These are phyloP conservation scores for Xanthoconium purpureum DNA, from an alignment of 768 basidiomycete genomes.

Conservation along the genomic window DNA sequence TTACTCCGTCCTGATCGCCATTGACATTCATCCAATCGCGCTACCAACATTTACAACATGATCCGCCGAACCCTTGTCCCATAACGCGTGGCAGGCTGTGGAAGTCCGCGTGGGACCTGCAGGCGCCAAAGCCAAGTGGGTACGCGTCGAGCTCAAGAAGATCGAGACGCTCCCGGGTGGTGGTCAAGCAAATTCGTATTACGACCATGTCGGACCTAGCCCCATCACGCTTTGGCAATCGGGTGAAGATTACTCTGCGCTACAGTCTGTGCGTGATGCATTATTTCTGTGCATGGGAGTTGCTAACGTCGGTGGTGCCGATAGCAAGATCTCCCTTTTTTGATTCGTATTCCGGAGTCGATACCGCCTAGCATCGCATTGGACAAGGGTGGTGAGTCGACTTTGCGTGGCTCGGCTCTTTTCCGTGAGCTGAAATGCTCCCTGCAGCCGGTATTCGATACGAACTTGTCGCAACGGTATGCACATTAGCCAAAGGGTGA, in stretches of 20 bases:
- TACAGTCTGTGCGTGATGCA: slow-evolving; percentile 55
- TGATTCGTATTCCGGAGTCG: slow-evolving; percentile 88
- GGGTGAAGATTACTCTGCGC: slow-evolving; percentile 64
- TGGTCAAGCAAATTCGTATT: slow-evolving; percentile 65
- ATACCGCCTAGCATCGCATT: slow-evolving; percentile 84
- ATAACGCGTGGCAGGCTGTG: slow-evolving; percentile 54
- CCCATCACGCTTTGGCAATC: slow-evolving; percentile 84
- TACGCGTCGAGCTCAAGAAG: slow-evolving; percentile 87
- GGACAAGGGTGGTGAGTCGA: slow-evolving; percentile 61
- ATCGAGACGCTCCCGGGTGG: slow-evolving; percentile 80
- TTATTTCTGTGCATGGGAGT: not conserved
- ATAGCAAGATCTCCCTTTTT: slow-evolving; percentile 86
- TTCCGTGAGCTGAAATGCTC: not conserved
- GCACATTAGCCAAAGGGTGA: slow-evolving; percentile 82
- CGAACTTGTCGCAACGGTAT: slow-evolving; percentile 85
- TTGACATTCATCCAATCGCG: not conserved
- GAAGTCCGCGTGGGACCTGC: slow-evolving; percentile 75
- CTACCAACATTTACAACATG: slow-evolving; percentile 5
- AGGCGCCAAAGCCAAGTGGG: slow-evolving; percentile 88
- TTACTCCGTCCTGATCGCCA: not conserved
- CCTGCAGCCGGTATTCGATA: slow-evolving; percentile 76
- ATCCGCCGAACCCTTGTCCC: not conserved
- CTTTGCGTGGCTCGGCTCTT: not conserved
- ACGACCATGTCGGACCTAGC: slow-evolving; percentile 77
- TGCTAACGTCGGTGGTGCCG: slow-evolving; percentile 1